phyloP scores from a whole-genome alignment of 73 alveolate genomes.

The Paramecium bursaria region DNA sequence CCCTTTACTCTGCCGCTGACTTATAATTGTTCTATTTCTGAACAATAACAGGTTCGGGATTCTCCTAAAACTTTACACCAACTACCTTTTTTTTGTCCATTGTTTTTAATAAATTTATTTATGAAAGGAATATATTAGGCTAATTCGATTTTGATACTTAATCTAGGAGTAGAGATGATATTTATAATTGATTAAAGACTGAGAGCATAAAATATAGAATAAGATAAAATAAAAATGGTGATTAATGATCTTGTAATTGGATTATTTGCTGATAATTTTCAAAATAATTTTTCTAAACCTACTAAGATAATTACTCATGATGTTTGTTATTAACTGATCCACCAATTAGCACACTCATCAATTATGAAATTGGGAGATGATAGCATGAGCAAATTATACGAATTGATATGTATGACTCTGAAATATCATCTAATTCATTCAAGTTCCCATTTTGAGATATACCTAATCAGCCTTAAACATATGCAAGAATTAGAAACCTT shows the following conservation, averaged over 20 bases:
- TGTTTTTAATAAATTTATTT: conserved; percentile 11
- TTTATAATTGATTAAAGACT: conserved; percentile 6
- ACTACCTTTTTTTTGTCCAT: not conserved
- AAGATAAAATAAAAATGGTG: not conserved
- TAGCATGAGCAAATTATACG: conserved; percentile 4
- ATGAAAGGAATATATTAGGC: conserved; percentile 28
- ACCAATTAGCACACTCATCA: conserved; percentile 5
- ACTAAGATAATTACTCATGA: not conserved
- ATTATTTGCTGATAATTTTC: not conserved
- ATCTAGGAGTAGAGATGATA: not conserved
- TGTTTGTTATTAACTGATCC: not conserved
- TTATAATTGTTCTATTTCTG: conserved; percentile 28
- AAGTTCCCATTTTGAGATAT: conserved; percentile 23
- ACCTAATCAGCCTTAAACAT: conserved; percentile 11
- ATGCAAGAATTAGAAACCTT: not conserved
- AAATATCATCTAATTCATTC: not conserved
- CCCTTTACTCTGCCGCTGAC: conserved; percentile 24
- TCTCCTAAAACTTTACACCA: conserved; percentile 39
- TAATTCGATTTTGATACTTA: not conserved
- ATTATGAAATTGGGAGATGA: conserved; percentile 16
- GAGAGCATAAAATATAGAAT: not conserved
- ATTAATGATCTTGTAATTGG: not conserved
- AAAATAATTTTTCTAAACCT: not conserved
- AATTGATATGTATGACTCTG: not conserved
- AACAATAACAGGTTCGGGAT: not conserved